phyloP scores from a whole-genome alignment of 305 asterid species.

The Nicotiana rustica region DNA sequence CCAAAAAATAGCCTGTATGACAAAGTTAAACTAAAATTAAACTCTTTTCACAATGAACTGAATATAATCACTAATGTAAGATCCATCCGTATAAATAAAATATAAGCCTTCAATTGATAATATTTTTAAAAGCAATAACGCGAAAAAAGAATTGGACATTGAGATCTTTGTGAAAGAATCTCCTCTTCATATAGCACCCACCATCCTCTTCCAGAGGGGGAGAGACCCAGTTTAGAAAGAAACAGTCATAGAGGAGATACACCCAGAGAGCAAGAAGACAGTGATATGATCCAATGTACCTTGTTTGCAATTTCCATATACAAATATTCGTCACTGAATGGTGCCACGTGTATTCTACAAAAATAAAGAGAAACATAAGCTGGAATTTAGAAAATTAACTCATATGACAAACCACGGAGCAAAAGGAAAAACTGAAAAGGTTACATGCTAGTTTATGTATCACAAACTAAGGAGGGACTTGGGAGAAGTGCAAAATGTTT shows the following conservation, averaged over 20 bases:
- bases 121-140: neutral
- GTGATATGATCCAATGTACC: conserved; percentile 48
- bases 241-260: neutral
- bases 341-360: conserved; percentile 98
- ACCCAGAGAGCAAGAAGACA: neutral
- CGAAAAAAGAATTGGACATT: neutral
- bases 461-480: conserved; percentile 9
- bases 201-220: neutral
- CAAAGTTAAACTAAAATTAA: conserved; percentile 38
- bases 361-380: conserved; percentile 38
- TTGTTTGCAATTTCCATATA: conserved; percentile 92
- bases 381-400: neutral
- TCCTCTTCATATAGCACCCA: conserved; percentile 12
- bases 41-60: neutral
- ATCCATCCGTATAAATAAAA: neutral
- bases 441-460: neutral
- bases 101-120: neutral
- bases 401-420: neutral
- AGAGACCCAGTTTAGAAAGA: conserved; percentile 12
- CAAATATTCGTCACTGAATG: conserved; percentile 93
- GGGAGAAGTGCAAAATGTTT: conserved; percentile 8
- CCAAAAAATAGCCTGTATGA: conserved; percentile 95
- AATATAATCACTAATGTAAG: neutral
- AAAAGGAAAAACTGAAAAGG: neutral
- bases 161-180: neutral